Percentiles rank a stretch among this genome's conserved stretches.
Evolutionary conservation across 2,329 filamentous ascomycete species (phyloP).

Genomic region (Cordyceps pruinosa): DNA sequence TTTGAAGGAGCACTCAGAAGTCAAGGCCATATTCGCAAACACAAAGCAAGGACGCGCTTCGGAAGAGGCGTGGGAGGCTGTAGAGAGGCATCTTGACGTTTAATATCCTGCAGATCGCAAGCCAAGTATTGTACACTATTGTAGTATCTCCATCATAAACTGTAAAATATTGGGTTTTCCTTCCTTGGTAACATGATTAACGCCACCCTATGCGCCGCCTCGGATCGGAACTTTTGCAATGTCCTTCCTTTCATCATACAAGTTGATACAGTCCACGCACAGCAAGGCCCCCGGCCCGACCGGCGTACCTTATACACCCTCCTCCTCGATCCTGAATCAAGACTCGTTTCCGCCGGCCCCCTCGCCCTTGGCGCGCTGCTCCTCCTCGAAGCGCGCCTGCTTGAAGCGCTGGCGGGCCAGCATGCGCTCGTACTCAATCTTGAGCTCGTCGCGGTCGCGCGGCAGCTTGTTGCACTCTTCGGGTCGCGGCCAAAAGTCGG

Average conservation of each 20-base stretch:
- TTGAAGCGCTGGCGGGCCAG: conserved; percentile 63
- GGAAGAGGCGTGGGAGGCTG: conserved; percentile 47
- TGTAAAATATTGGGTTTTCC: background rate
- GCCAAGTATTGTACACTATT: conserved; percentile 4
- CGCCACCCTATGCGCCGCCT: conserved; percentile 8
- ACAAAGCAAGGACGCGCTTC: conserved; percentile 41
- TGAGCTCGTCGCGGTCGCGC: conserved; percentile 73
- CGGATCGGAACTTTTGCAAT: background rate
- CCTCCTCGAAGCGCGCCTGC: conserved; percentile 46
- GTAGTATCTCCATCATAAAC: background rate
- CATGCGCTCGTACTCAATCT: conserved; percentile 69
- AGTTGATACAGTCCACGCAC: conserved; percentile 1
- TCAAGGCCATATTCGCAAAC: conserved; percentile 78
- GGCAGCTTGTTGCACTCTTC: conserved; percentile 72
- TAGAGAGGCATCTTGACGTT: conserved; percentile 48
- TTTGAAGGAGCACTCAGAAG: conserved; percentile 60
- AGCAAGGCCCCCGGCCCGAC: background rate
- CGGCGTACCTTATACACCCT: too few relatives aligned
- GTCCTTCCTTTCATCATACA: background rate
- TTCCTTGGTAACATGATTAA: background rate
- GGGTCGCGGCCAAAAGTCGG: conserved; percentile 86
- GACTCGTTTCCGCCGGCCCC: background rate
- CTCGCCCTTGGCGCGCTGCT: conserved; percentile 13
- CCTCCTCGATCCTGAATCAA: background rate
- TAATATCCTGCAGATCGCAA: conserved; percentile 18